Evolutionary conservation across 129 eudicot genomes (phyloP), one percentile per base, ranked within the genome.

Genomic region (Flaveria trinervia): DNA sequence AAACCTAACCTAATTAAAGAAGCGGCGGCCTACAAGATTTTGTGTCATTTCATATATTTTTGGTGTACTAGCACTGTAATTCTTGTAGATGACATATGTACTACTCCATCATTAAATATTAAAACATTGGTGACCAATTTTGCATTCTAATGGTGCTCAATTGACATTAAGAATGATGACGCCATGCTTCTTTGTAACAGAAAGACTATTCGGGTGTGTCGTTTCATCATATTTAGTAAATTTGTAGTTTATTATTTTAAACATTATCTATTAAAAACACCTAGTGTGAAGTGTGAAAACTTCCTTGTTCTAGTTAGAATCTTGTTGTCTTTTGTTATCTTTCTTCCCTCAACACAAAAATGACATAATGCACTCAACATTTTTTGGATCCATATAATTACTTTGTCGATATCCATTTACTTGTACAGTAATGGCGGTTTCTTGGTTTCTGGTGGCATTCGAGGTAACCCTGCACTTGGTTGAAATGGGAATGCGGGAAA

Each of bases 401-500:
- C 12, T 28, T 0, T 28, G 23, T 64, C 7, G 6, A 25, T 64
- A 8, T 30, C 22, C 45, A 4, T 30, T 64, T 64, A 30, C 22
- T 30, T 64, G 69, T 64, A 30, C 14, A 64, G 33, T 64, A 74
- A 84, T 54, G 83, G 77, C 76, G 86, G 80, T 68, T 60, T 79
- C 68, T 36, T 50, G 46, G 26, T 39, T 69, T 89, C 79, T 17
- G 90, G 84, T 50, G 89, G 94, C 54, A 61, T 83, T 69, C 95
- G 85, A 18, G 98, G 98, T 65, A 82, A 77, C 10, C 90, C 96
- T 73, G 92, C 86, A 7, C 83, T 49, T 39, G 92, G 90, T 56
- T 76, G 88, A 74, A 88, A 85, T 15, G 97, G 91, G 62, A 93
- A 81, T 46, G 88, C 89, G 33, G 89, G 96, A 62, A 89, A 33